phyloP scores from a whole-genome alignment of 2,329 filamentous ascomycete genomes.

The Chaetomium sp. region DNA sequence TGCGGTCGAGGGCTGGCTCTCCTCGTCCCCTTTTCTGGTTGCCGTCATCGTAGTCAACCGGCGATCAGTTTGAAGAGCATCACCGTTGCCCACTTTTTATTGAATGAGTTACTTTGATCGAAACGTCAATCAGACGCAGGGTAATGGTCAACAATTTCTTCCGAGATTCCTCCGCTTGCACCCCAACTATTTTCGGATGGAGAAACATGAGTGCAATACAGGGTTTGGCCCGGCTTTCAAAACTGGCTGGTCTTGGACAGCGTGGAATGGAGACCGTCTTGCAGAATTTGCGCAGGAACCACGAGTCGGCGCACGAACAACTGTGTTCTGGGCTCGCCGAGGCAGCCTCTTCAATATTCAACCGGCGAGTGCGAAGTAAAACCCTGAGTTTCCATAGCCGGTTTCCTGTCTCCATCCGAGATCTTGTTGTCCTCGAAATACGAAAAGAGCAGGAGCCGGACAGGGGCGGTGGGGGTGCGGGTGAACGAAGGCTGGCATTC shows the following conservation, averaged over 20 bases:
- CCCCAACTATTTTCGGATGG: conserved; percentile 11
- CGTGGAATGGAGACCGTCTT: neutral
- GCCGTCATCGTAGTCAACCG: neutral
- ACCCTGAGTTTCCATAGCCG: neutral
- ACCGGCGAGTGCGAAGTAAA: neutral
- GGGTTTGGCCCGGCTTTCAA: conserved; percentile 2
- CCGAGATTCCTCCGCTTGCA: conserved; percentile 6
- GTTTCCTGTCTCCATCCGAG: neutral
- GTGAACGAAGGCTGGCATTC: conserved; percentile 3
- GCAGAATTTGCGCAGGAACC: neutral
- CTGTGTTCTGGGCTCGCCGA: neutral
- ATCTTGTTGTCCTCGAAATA: conserved; percentile 5
- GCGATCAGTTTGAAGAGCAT: neutral
- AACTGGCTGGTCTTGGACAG: neutral
- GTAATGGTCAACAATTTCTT: neutral
- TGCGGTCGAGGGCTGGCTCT: neutral
- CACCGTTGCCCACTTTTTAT: neutral
- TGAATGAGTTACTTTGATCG: conserved; percentile 4
- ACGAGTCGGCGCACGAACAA: neutral
- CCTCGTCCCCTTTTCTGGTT: neutral
- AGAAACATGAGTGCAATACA: neutral
- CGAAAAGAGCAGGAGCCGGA: neutral
- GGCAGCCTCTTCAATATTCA: neutral
- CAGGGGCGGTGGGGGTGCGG: conserved; percentile 4
- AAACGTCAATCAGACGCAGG: conserved; percentile 16